Evolutionary conservation across 805 yeast species (phyloP).

Genomic region (Hanseniaspora occidentalis): DNA sequence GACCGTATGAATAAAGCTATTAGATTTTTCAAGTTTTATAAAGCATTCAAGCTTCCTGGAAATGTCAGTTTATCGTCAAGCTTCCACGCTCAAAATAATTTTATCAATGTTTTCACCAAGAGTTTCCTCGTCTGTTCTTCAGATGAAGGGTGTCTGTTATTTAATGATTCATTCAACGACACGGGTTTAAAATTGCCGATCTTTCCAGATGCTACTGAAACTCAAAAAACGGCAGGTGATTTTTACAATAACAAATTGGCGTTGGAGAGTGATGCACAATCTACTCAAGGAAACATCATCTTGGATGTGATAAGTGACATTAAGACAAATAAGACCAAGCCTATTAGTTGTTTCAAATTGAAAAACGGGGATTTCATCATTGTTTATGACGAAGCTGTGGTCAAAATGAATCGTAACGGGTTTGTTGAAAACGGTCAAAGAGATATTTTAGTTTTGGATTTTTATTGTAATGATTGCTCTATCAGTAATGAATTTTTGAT

Average conservation of each 20-base stretch:
- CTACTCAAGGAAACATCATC: slow-evolving; percentile 21
- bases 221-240: too few species aligned
- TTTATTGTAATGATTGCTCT: slow-evolving; percentile 29
- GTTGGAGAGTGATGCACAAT: slow-evolving; percentile 6
- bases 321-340: slow-evolving; percentile 26
- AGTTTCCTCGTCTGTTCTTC: slow-evolving; percentile 56
- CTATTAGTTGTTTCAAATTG: slow-evolving; percentile 56
- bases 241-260: background rate
- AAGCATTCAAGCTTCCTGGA: slow-evolving; percentile 46
- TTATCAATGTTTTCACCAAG: slow-evolving; percentile 39
- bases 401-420: slow-evolving; percentile 50
- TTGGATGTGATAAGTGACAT: slow-evolving; percentile 30
- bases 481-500: slow-evolving; percentile 36
- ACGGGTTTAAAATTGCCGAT: slow-evolving; percentile 40
- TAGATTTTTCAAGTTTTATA: slow-evolving; percentile 29
- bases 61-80: background rate
- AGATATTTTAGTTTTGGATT: slow-evolving; percentile 31
- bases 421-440: slow-evolving; percentile 31
- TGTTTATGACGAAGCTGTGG: slow-evolving; percentile 60
- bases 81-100: background rate
- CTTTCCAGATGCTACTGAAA: slow-evolving; percentile 35
- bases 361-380: slow-evolving; percentile 40
- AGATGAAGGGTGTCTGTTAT: slow-evolving; percentile 48
- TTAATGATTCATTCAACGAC: slow-evolving; percentile 40
- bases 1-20: slow-evolving; percentile 20